Evolutionary conservation across 164 flowering plant genomes (phyloP).

Genomic region (Euptelea pleiosperma): DNA sequence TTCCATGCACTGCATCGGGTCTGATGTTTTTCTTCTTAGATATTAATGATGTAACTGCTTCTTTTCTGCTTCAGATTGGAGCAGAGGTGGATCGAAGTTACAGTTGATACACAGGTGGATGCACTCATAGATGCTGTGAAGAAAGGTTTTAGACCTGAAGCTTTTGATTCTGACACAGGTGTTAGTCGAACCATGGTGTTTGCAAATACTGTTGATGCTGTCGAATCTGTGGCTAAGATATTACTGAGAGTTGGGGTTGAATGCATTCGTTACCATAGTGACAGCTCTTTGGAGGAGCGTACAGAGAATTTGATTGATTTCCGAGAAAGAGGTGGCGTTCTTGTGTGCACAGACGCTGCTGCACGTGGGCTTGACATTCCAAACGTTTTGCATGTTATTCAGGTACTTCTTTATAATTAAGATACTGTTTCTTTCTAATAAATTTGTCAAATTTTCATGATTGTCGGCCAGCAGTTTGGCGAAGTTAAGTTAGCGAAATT

Average conservation of each 20-base stretch:
- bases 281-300: conserved; percentile 68
- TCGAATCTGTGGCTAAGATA: conserved; percentile 77
- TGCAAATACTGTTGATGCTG: conserved; percentile 97
- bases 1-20: not conserved
- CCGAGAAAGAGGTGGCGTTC: conserved; percentile 70
- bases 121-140: conserved; percentile 74
- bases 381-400: conserved; percentile 89
- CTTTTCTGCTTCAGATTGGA: conserved; percentile 50
- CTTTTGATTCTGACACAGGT: conserved; percentile 23
- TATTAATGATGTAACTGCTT: not conserved
- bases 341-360: conserved; percentile 98
- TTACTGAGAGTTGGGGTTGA: conserved; percentile 56
- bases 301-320: conserved; percentile 56
- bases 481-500: not conserved
- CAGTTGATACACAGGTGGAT: conserved; percentile 77
- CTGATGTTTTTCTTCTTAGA: not conserved
- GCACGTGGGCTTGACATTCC: conserved; percentile 95
- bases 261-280: conserved; percentile 73
- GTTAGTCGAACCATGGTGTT: conserved; percentile 83
- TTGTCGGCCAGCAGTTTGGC: not conserved
- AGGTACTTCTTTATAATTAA: conserved; percentile 43
- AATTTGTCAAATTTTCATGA: not conserved
- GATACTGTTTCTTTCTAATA: not conserved
- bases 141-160: conserved; percentile 25
- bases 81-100: conserved; percentile 88